These are phyloP conservation scores for Arachnomyces sp. DNA, from an alignment of 2,329 filamentous ascomycete species.

Conservation along the genomic window DNA sequence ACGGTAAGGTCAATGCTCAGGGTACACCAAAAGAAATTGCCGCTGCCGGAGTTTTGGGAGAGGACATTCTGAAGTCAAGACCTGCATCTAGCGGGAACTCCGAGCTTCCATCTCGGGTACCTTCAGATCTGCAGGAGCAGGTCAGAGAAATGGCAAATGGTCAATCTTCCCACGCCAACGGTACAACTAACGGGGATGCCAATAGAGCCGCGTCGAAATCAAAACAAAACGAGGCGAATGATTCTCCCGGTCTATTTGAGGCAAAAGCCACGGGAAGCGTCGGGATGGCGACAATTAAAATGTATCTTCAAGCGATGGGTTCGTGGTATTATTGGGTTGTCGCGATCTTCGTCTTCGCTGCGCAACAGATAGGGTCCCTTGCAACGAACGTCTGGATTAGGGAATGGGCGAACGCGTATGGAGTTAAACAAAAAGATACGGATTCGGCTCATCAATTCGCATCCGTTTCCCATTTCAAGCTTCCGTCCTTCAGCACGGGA, in stretches of 20 bases:
- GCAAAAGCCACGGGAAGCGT: slow-evolving; percentile 78
- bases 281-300: slow-evolving; percentile 74
- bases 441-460: slow-evolving; percentile 34
- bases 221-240: slow-evolving; percentile 40
- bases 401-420: slow-evolving; percentile 89
- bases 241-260: slow-evolving; percentile 51
- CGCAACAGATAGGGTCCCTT: slow-evolving; percentile 78
- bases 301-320: slow-evolving; percentile 90
- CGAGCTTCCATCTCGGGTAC: slow-evolving; percentile 65
- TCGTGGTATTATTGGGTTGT: slow-evolving; percentile 90
- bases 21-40: slow-evolving; percentile 74
- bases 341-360: slow-evolving; percentile 64
- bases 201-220: slow-evolving; percentile 27
- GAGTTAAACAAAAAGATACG: slow-evolving; percentile 33
- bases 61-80: slow-evolving; percentile 71
- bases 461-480: slow-evolving; percentile 31
- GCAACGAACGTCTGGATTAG: slow-evolving; percentile 92
- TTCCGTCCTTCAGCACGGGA: slow-evolving; percentile 30
- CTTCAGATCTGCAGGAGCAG: slow-evolving; percentile 66
- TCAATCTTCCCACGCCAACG: slow-evolving; percentile 41
- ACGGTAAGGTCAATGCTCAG: slow-evolving; percentile 69
- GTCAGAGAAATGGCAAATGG: slow-evolving; percentile 49
- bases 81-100: slow-evolving; percentile 65
- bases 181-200: slow-evolving; percentile 35
- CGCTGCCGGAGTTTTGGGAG: slow-evolving; percentile 77